These are phyloP conservation scores for Azolla pinnata DNA, from an alignment of 75 land plant species.

Conservation along the genomic window DNA sequence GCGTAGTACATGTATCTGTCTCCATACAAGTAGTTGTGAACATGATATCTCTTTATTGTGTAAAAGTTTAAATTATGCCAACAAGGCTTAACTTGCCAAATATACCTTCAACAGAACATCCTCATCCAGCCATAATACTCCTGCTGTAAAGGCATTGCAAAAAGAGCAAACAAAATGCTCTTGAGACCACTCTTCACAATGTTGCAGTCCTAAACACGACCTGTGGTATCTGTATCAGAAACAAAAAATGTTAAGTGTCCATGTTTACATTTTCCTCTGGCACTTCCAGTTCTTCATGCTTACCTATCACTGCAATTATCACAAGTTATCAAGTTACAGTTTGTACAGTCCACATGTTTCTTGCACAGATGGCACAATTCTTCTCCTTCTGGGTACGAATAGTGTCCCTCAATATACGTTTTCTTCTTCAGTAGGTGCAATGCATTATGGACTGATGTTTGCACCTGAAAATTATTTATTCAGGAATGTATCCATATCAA, in stretches of 20 bases:
- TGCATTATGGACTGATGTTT: constrained; percentile 15
- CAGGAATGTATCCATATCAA: not conserved
- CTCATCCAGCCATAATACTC: constrained; percentile 14
- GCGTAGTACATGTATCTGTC: no score
- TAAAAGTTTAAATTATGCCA: no score
- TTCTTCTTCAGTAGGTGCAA: constrained; percentile 8
- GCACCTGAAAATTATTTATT: constrained; percentile 11
- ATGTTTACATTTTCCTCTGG: not conserved
- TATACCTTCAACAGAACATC: constrained; percentile 17
- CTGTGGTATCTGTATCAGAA: constrained; percentile 24
- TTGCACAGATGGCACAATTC: constrained; percentile 17
- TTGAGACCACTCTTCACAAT: constrained; percentile 17
- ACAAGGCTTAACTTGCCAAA: no score
- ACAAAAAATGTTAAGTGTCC: not conserved
- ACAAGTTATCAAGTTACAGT: constrained; percentile 13
- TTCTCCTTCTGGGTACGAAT: constrained; percentile 3
- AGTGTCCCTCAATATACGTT: not conserved
- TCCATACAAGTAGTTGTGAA: no score
- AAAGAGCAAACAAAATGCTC: constrained; percentile 32
- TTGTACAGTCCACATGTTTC: constrained; percentile 8
- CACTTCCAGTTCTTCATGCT: no score
- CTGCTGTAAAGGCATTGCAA: constrained; percentile 25
- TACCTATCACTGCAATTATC: constrained; percentile 30
- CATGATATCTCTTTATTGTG: no score
- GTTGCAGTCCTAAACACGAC: constrained; percentile 15